Percentiles rank a stretch among this genome's conserved stretches.
Conservation (phyloP, 306 rosid genomes). For the Vicia faba region DNA sequence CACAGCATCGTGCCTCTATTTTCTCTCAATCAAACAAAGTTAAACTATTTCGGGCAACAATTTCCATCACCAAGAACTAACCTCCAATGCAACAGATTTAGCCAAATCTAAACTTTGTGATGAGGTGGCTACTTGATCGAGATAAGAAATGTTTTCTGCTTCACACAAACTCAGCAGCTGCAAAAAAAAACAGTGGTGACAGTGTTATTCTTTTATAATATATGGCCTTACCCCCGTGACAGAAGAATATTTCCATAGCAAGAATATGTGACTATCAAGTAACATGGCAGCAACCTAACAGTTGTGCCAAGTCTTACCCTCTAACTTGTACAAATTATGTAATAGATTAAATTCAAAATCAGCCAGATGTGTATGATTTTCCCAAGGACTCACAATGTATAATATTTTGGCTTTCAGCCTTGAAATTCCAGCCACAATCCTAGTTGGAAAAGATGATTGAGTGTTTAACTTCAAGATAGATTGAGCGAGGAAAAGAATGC, state of each 20-base stretch:
- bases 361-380: conserved; percentile 18
- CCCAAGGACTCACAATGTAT: conserved; percentile 65
- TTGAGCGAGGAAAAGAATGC: conserved; percentile 74
- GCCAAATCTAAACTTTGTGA: conserved; percentile 68
- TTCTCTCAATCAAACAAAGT: conserved; percentile 28
- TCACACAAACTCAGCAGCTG: conserved; percentile 81
- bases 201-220: conserved; percentile 29
- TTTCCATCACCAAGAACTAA: conserved; percentile 40
- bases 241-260: conserved; percentile 25
- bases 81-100: conserved; percentile 84
- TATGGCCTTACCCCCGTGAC: conserved; percentile 8
- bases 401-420: conserved; percentile 78
- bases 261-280: conserved; percentile 14
- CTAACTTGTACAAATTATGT: conserved; percentile 38
- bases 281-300: conserved; percentile 13
- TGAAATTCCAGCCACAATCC: conserved; percentile 71
- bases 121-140: conserved; percentile 81
- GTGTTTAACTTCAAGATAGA: conserved; percentile 66
- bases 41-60: conserved; percentile 29
- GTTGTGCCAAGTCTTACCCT: conserved; percentile 26
- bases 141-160: conserved; percentile 81
- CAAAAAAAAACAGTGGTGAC: conserved; percentile 36
- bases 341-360: conserved; percentile 36
- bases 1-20: conserved; percentile 3
- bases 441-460: conserved; percentile 47